Evolutionary conservation across 352 stramenopile genomes (phyloP).

Genomic region (Lagenidium giganteum): DNA sequence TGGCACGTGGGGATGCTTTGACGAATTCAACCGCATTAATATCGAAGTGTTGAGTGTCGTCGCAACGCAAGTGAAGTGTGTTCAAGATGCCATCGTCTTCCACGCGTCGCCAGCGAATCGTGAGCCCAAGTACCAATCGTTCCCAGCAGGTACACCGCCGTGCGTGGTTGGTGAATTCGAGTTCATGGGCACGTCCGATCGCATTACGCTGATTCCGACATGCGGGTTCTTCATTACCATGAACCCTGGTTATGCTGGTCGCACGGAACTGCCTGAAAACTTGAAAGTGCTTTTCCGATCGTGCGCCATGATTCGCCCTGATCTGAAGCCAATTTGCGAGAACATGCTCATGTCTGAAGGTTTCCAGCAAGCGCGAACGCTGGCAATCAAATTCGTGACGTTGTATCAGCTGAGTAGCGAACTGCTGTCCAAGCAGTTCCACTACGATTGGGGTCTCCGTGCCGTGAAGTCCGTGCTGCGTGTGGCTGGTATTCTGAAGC

Average conservation of each 20-base stretch:
- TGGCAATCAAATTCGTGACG: conserved; percentile 92
- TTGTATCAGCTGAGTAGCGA: conserved; percentile 84
- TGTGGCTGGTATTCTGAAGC: conserved; percentile 83
- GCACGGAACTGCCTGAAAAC: conserved; percentile 85
- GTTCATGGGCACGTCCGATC: conserved; percentile 83
- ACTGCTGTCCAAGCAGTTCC: conserved; percentile 87
- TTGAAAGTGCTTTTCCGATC: conserved; percentile 90
- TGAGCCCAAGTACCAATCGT: conserved; percentile 91
- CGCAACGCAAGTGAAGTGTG: conserved; percentile 81
- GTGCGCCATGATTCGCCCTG: conserved; percentile 93
- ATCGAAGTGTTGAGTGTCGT: conserved; percentile 86
- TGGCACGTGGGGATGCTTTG: conserved; percentile 85
- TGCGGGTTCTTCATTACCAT: conserved; percentile 95
- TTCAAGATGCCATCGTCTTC: conserved; percentile 82
- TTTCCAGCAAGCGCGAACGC: conserved; percentile 80
- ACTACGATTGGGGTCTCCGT: conserved; percentile 89
- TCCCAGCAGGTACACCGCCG: conserved; percentile 91
- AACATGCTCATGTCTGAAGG: conserved; percentile 90
- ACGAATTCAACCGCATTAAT: conserved; percentile 88
- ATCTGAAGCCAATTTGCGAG: conserved; percentile 89
- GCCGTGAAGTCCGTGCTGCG: conserved; percentile 86
- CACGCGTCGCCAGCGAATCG: conserved; percentile 92
- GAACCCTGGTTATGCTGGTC: conserved; percentile 91
- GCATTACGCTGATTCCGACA: conserved; percentile 82
- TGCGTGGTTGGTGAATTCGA: conserved; percentile 84